phyloP scores from a whole-genome alignment of 2,329 filamentous ascomycete genomes.

The Colletotrichum scovillei region DNA sequence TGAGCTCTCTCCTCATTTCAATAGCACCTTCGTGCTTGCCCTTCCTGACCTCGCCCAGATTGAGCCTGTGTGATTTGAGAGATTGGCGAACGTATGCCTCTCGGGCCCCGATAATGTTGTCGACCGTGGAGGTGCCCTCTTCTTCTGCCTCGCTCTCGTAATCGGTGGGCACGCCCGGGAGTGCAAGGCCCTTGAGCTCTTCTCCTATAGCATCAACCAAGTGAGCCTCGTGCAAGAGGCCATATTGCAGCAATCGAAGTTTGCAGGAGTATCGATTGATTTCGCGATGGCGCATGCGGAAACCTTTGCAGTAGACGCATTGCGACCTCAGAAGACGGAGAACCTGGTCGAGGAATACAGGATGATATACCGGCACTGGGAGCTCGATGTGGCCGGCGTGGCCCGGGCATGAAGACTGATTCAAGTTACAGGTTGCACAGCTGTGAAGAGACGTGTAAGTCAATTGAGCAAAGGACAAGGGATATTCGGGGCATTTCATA shows the following conservation, averaged over 20 bases:
- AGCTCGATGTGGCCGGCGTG: slow-evolving; percentile 97
- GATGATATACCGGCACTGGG: slow-evolving; percentile 92
- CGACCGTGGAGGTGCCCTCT: slow-evolving; percentile 66
- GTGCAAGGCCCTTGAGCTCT: slow-evolving; percentile 56
- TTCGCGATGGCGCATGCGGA: slow-evolving; percentile 81
- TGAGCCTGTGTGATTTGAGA: slow-evolving; percentile 70
- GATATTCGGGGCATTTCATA: slow-evolving; percentile 58
- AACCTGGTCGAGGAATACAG: slow-evolving; percentile 95
- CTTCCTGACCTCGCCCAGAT: slow-evolving; percentile 61
- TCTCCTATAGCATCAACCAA: slow-evolving; percentile 65
- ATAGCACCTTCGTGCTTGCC: slow-evolving; percentile 87
- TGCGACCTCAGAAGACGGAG: slow-evolving; percentile 86
- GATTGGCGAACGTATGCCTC: slow-evolving; percentile 78
- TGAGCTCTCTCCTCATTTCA: slow-evolving; percentile 78
- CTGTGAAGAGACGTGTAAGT: slow-evolving; percentile 56
- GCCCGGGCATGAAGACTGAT: slow-evolving; percentile 84
- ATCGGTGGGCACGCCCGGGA: slow-evolving; percentile 48
- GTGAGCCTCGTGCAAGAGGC: slow-evolving; percentile 77
- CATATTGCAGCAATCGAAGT: slow-evolving; percentile 85
- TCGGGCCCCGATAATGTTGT: slow-evolving; percentile 63
- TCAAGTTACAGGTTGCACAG: slow-evolving; percentile 92
- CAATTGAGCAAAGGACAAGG: slow-evolving; percentile 2
- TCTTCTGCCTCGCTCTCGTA: slow-evolving; percentile 72
- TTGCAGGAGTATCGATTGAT: slow-evolving; percentile 87
- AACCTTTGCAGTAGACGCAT: slow-evolving; percentile 90